Evolutionary conservation across 2,329 filamentous ascomycete genomes (phyloP), one percentile per base, ranked within the genome.

Genomic region (Thielaviopsis cerberus): DNA sequence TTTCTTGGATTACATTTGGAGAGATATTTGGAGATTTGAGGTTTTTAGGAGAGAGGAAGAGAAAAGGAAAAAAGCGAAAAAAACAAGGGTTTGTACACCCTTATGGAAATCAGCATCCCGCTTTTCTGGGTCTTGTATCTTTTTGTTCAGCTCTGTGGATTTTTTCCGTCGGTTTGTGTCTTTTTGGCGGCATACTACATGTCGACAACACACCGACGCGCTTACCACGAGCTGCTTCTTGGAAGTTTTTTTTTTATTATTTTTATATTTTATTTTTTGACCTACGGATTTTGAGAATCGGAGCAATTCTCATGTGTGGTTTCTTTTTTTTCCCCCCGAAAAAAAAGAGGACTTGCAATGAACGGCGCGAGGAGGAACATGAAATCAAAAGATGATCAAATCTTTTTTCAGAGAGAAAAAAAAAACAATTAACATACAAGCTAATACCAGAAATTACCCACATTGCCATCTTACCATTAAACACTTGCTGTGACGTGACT

Each of bases 391-490:
- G 23, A 24, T 5, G 6, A 48, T 23, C 15, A 26, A 22, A 56
- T 45, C n/a, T n/a, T n/a, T n/a, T n/a, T n/a, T n/a, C n/a, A n/a
- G n/a, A n/a, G 26, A 22, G 26, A 54, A 25, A 25, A 34, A 51
- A 20, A 23, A 53, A 51, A 70, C 65, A 67, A 69, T 64, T 66
- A 66, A 64, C 66, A 66, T 71, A 70, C 69, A 66, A 63, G n/a
- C n/a, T n/a, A 78, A 80, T 80, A 81, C 77, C 78, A 81, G 78
- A 81, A 77, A 76, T 79, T 81, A 81, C 78, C 78, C 78, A 78
- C 77, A 79, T 74, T 77, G 41, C n/a, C n/a, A n/a, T n/a, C n/a
- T n/a, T n/a, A n/a, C n/a, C n/a, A n/a, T n/a, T n/a, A n/a, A n/a
- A n/a, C n/a, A n/a, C n/a, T n/a, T n/a, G n/a, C n/a, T n/a, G n/a